Conservation (phyloP, 495 filamentous ascomycete species). For the Durotheca rogersii region DNA sequence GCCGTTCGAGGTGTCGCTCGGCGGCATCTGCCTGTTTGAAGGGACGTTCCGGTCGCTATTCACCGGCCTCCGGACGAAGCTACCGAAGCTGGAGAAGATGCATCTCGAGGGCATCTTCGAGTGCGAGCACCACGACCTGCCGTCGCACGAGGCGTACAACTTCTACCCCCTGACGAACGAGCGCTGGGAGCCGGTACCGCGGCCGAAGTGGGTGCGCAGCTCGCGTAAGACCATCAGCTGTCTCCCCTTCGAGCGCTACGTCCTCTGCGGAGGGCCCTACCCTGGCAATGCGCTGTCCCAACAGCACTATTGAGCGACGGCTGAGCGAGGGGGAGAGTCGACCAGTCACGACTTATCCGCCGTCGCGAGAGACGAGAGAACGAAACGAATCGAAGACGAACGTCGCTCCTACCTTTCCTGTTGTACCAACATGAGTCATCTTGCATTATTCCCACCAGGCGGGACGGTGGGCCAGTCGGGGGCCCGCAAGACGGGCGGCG, state of each 20-base stretch:
- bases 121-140: constrained; percentile 40
- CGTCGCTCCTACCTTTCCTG: no score
- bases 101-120: constrained; percentile 51
- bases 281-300: constrained; percentile 30
- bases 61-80: constrained; percentile 36
- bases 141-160: constrained; percentile 44
- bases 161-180: constrained; percentile 48
- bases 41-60: constrained; percentile 47
- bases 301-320: constrained; percentile 22
- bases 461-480: constrained; percentile 9
- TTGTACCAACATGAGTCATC: constrained; percentile 24
- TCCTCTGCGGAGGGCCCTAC: constrained; percentile 44
- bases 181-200: constrained; percentile 39
- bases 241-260: constrained; percentile 43
- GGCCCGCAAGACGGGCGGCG: no score
- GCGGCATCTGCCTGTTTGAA: constrained; percentile 48
- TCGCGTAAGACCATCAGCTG: constrained; percentile 44
- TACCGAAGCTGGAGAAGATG: constrained; percentile 41
- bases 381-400: no score
- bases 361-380: constrained; percentile 23
- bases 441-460: constrained; percentile 18
- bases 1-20: constrained; percentile 40
- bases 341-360: no score
- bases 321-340: no score
- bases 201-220: constrained; percentile 26